Evolutionary conservation across 306 rosid species (phyloP), one percentile per base, ranked within the genome.

Genomic region (Vicia sativa): DNA sequence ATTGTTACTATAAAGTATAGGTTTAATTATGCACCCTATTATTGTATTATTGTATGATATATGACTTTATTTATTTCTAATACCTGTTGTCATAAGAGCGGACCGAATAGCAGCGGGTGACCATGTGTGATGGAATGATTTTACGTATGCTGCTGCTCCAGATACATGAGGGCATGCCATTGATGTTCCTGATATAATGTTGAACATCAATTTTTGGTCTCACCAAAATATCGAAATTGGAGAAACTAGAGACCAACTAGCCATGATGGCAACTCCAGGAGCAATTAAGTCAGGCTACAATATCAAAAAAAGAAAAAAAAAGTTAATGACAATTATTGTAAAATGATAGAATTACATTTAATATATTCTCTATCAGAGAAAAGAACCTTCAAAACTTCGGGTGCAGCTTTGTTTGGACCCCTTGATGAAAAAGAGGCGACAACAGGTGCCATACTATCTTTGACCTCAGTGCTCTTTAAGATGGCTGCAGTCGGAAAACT

Each of bases 401-500:
- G 46, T 2, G 29, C 16, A 10, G 3, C 46, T 1, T 10, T 21
- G n/a, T 50, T 48, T 46, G 23, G 53, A 15, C 54, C 25, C 21
- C 25, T 48, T 3, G 54, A 48, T 15, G 54, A 48, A 4, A 48
- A 83, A 19, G 65, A 35, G 9, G 69, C 57, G n/a, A n/a, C n/a
- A 11, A 74, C 1, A 8, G 82, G 77, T 14, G 83, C 77, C 3
- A 28, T 42, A 19, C 14, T 43, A 54, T 83, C 70, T 13, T 42
- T 56, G 10, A 37, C 7, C 53, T 74, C 78, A 1, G 14, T 3
- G 6, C 72, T 80, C 69, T n/a, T 77, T 0, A 49, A 68, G 48
- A 83, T 77, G 6, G 82, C 70, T 3, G 77, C 77, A 11, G 60
- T 77, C 26, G 84, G 68, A 18, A 1, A 11, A 12, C 76, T 80